These are phyloP conservation scores for Yamadazyma ubonensis DNA, from an alignment of 805 yeast genomes.

Conservation along the genomic window DNA sequence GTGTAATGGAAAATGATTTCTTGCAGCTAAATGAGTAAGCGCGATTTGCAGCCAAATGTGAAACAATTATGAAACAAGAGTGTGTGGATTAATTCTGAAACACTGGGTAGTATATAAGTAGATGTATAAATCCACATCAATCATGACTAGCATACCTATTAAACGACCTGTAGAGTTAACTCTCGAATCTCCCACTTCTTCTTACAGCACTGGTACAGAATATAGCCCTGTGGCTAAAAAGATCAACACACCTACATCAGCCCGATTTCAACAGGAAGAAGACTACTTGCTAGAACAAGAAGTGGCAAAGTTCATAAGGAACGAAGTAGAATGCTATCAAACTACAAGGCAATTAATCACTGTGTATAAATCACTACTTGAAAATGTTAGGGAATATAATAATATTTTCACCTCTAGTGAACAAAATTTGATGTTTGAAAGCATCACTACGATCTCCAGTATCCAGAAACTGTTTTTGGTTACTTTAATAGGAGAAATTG, in stretches of 20 bases:
- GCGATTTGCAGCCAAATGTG: constrained; percentile 5
- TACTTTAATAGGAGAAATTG: constrained; percentile 9
- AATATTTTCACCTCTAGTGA: constrained; percentile 33
- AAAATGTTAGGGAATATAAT: constrained; percentile 24
- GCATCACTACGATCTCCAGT: constrained; percentile 38
- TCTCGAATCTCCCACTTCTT: constrained; percentile 2
- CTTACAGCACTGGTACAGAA: too few species aligned
- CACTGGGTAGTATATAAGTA: too few species aligned
- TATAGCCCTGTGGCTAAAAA: constrained; percentile 19
- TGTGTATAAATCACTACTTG: constrained; percentile 31
- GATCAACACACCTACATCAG: constrained; percentile 35
- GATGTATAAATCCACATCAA: too few species aligned
- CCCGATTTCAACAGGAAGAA: constrained; percentile 7
- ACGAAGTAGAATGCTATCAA: constrained; percentile 22
- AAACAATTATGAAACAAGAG: constrained; percentile 7
- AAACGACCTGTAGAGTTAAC: constrained; percentile 8
- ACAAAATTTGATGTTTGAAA: constrained; percentile 42
- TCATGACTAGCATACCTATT: background rate
- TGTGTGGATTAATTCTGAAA: too few species aligned
- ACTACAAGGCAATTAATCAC: constrained; percentile 26
- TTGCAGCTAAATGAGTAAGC: constrained; percentile 15
- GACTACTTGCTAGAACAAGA: constrained; percentile 8
- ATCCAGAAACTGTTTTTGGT: constrained; percentile 19
- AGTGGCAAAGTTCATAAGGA: constrained; percentile 2
- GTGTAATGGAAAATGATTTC: constrained; percentile 62